Conservation (phyloP, 148 eudicot genomes). For the Chenopodium berlandieri region DNA sequence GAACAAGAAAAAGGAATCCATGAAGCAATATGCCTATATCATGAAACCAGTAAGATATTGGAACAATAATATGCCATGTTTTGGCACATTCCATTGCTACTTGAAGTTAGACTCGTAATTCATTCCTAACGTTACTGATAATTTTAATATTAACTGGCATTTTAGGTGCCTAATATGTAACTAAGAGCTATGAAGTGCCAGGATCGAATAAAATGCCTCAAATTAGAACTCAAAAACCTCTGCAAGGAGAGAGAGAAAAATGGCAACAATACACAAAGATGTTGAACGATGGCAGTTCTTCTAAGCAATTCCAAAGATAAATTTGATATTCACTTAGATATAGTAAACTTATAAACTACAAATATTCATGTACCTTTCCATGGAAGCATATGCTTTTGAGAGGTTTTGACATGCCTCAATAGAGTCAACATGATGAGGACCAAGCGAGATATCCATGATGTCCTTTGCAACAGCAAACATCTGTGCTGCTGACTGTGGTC, state of each 20-base stretch:
- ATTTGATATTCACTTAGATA: background rate
- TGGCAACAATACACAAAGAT: constrained; percentile 3
- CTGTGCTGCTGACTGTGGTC: constrained; percentile 94
- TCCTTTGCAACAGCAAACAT: constrained; percentile 90
- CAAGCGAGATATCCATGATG: constrained; percentile 91
- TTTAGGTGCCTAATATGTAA: background rate
- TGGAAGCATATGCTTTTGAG: constrained; percentile 85
- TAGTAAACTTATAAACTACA: background rate
- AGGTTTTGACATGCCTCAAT: constrained; percentile 88
- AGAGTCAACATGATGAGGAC: constrained; percentile 78
- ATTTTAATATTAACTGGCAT: background rate
- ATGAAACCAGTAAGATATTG: background rate
- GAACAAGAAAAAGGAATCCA: background rate
- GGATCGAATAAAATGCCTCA: background rate
- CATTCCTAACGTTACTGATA: background rate
- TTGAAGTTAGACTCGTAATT: too few relatives aligned
- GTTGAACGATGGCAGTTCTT: background rate
- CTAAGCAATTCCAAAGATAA: background rate
- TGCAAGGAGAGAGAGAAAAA: constrained; percentile 3
- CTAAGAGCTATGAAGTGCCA: background rate
- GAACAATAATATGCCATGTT: background rate
- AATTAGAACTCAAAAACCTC: background rate
- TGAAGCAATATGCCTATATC: background rate
- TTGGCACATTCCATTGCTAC: background rate
- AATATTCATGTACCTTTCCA: constrained; percentile 66